Evolutionary conservation across 495 filamentous ascomycete species (phyloP).

Genomic region (Cercophora samala): DNA sequence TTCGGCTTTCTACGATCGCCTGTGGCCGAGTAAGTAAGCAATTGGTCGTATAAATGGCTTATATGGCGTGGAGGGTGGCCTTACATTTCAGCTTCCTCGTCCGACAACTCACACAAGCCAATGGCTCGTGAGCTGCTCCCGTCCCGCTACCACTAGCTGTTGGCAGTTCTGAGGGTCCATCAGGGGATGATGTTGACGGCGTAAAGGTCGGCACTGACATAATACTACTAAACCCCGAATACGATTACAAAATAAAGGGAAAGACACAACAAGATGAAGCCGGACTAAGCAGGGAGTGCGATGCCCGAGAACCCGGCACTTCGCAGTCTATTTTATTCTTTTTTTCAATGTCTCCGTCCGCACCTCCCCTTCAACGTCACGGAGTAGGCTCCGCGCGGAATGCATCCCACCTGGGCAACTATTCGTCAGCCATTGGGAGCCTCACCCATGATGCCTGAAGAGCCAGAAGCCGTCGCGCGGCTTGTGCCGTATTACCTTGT

Average conservation of each 20-base stretch:
- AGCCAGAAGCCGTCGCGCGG: slow-evolving; percentile 22
- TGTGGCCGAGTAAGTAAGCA: slow-evolving; percentile 23
- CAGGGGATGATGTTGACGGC: neutral
- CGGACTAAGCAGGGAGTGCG: slow-evolving; percentile 10
- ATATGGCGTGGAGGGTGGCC: slow-evolving; percentile 8
- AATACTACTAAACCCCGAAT: neutral
- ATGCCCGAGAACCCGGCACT: neutral
- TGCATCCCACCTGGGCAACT: neutral
- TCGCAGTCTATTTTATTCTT: slow-evolving; percentile 9
- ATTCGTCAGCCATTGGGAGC: slow-evolving; percentile 17
- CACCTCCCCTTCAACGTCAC: neutral
- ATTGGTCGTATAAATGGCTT: neutral
- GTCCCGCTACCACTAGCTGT: neutral
- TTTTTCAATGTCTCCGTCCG: slow-evolving; percentile 2
- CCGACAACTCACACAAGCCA: slow-evolving; percentile 58
- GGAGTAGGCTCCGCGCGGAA: neutral
- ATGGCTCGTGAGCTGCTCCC: slow-evolving; percentile 26
- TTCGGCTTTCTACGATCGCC: slow-evolving; percentile 61
- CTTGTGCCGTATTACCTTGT: slow-evolving; percentile 12
- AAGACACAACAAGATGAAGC: slow-evolving; percentile 11
- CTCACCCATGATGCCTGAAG: slow-evolving; percentile 9
- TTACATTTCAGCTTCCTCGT: slow-evolving; percentile 61
- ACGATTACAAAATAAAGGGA: slow-evolving; percentile 4
- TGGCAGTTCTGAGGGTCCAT: neutral
- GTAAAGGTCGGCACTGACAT: slow-evolving; percentile 21